Base-by-base conservation (phyloP, 2,329 filamentous ascomycete species). In the Coleophoma eucalyptorum region DNA sequence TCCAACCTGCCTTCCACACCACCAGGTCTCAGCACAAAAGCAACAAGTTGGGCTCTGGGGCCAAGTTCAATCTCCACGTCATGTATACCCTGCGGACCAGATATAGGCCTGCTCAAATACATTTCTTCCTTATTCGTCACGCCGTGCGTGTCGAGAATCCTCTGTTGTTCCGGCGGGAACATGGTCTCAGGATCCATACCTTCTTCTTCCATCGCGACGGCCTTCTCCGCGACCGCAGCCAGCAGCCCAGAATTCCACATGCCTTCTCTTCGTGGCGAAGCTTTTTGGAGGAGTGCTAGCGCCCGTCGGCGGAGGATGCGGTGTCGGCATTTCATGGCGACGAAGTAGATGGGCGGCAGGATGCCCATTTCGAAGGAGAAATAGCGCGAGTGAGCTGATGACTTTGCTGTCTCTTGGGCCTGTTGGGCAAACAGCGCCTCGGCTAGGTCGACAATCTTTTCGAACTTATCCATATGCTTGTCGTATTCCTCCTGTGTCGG, bases 351-450 rank as follows among this genome's bases (percentile, higher is more conserved):
- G 1, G 72, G 68, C 0, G 71, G 67, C 21, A 75, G 63, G 0
- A 74, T 49, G 18, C 72, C 70, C 12, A 70, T 72, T 37, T 75
- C 72, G 43, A 75, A 75, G 5, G 64, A 67, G 34, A 76, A 76
- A 31, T 26, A 44, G 8, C 42, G 19, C 21, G 41, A 43, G 16
- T 19, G 42, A 5, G 42, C 13, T 10, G 4, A 18, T 21, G 11
- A 7, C 10, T 20, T 26, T 4, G 8, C n/a, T n/a, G 20, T 13
- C 3, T 42, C 43, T 55, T 56, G 46, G 16, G 53, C 47, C 15
- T 19, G 32, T 32, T 20, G 13, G 15, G 18, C 11, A 21, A 20
- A 2, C 2, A 55, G 56, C 46, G 59, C 62, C 6, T 66, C 59
- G 1, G 58, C 55, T 2, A 68, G 45, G 1, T 67, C 56, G 0